A percentile compares a stretch with the other conserved stretches of the same genome.
phyloP scores from a whole-genome alignment of 1,139 yeast species.

The Kurtzmaniella quercitrusa region DNA sequence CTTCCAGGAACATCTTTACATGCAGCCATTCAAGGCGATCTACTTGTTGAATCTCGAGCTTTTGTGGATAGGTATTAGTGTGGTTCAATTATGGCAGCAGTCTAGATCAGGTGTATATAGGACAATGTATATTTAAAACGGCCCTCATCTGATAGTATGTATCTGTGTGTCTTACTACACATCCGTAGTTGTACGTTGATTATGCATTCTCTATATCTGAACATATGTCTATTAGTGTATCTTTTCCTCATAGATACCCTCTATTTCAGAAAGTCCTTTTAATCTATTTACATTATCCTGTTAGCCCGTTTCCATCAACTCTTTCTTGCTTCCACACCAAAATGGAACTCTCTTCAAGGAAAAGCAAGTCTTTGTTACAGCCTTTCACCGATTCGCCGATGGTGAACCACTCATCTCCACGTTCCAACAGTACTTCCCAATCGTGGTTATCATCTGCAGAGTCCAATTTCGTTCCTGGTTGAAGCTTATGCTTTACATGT shows the following conservation, averaged over 20 bases:
- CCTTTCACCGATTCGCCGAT: conserved; percentile 47
- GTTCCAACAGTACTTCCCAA: conserved; percentile 48
- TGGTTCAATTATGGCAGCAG: too few species aligned
- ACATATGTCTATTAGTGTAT: too few species aligned
- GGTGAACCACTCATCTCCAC: conserved; percentile 50
- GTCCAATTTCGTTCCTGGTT: conserved; percentile 16
- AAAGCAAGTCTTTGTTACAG: conserved; percentile 55
- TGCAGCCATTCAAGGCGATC: conserved; percentile 7
- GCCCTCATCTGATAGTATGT: too few species aligned
- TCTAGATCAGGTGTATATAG: too few species aligned
- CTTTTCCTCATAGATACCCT: too few species aligned
- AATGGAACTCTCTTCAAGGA: conserved; percentile 58
- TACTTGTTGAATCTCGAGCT: background rate
- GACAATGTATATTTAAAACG: too few species aligned
- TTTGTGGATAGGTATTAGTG: background rate
- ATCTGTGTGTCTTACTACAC: too few species aligned
- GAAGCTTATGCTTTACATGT: conserved; percentile 46
- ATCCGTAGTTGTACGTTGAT: too few species aligned
- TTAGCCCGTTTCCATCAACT: background rate
- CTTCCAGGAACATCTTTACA: conserved; percentile 17
- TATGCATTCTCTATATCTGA: too few species aligned
- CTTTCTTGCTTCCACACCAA: conserved; percentile 57
- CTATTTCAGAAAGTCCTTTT: too few species aligned
- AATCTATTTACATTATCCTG: too few species aligned
- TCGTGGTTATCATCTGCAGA: conserved; percentile 24